Conservation (phyloP, 345 rosid genomes). For the Brassica cretica region DNA sequence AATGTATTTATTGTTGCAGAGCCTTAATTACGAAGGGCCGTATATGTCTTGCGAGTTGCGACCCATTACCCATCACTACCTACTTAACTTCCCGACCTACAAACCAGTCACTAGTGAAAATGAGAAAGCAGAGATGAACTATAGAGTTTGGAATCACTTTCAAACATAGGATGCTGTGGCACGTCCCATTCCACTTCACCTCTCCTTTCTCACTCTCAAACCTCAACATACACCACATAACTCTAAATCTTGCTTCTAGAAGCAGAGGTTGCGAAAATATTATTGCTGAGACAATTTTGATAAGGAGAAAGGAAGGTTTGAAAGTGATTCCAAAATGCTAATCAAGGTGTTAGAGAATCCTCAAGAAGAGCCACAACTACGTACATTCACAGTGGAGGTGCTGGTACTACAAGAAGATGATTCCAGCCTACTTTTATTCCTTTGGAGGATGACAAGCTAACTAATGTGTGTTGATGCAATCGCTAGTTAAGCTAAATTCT, state of each 20-base stretch:
- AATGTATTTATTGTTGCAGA: conserved; percentile 34
- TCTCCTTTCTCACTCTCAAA: too few species aligned
- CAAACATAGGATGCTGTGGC: too few species aligned
- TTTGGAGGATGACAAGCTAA: background rate
- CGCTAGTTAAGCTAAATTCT: background rate
- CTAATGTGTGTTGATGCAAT: background rate
- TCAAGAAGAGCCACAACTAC: background rate
- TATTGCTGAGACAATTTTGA: background rate
- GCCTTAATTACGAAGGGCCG: conserved; percentile 24
- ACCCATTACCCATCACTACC: background rate
- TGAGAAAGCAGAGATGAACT: background rate
- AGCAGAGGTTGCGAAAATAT: background rate
- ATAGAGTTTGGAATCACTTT: background rate
- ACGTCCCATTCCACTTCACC: too few species aligned
- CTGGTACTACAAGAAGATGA: background rate
- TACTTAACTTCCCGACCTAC: conserved; percentile 11
- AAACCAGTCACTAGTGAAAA: background rate
- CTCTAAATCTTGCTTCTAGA: background rate
- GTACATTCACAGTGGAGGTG: background rate
- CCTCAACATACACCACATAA: too few species aligned
- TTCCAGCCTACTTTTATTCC: background rate
- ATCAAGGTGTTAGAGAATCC: background rate
- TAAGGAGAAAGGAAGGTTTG: background rate
- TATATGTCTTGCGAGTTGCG: conserved; percentile 29
- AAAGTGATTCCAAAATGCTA: background rate